Evolutionary conservation across 805 yeast species (phyloP).

Genomic region (Candida nitratophila): DNA sequence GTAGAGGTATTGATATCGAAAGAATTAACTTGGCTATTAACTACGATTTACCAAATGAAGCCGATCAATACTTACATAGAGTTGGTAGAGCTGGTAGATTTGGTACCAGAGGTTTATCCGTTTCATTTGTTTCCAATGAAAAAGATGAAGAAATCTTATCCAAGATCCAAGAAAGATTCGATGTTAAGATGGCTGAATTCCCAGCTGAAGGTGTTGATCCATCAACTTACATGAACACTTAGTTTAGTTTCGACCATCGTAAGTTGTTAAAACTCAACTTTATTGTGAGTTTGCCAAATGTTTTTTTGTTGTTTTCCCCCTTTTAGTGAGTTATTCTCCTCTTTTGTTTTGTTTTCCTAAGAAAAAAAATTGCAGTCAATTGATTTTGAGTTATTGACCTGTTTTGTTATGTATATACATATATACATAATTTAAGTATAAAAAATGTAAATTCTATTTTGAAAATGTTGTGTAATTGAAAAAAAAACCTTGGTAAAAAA

Average conservation of each 20-base stretch:
- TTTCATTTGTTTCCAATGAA: slow-evolving; percentile 78
- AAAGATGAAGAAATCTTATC: slow-evolving; percentile 86
- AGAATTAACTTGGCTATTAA: slow-evolving; percentile 97
- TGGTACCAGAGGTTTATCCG: slow-evolving; percentile 97
- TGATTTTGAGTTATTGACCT: too few species aligned
- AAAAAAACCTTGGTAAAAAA: too few species aligned
- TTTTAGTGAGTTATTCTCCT: too few species aligned
- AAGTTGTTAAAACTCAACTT: too few species aligned
- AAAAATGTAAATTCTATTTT: too few species aligned
- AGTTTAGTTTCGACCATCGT: slow-evolving; percentile 12
- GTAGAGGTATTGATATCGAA: slow-evolving; percentile 99
- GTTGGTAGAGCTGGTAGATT: slow-evolving; percentile 99
- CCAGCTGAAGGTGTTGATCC: slow-evolving; percentile 98
- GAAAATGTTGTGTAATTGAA: too few species aligned
- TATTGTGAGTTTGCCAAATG: too few species aligned
- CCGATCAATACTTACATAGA: slow-evolving; percentile 97
- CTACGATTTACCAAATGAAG: slow-evolving; percentile 93
- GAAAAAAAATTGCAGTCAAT: too few species aligned
- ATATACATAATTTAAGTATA: too few species aligned
- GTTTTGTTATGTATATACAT: too few species aligned
- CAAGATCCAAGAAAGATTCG: slow-evolving; percentile 95
- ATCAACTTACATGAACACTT: slow-evolving; percentile 95
- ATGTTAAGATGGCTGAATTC: slow-evolving; percentile 89
- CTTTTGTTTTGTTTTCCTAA: too few species aligned
- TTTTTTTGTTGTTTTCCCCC: too few species aligned